Percentiles rank a stretch among this genome's conserved stretches.
Evolutionary conservation across 2,329 filamentous ascomycete species (phyloP).

Genomic region (Nigrograna mackinnonii): DNA sequence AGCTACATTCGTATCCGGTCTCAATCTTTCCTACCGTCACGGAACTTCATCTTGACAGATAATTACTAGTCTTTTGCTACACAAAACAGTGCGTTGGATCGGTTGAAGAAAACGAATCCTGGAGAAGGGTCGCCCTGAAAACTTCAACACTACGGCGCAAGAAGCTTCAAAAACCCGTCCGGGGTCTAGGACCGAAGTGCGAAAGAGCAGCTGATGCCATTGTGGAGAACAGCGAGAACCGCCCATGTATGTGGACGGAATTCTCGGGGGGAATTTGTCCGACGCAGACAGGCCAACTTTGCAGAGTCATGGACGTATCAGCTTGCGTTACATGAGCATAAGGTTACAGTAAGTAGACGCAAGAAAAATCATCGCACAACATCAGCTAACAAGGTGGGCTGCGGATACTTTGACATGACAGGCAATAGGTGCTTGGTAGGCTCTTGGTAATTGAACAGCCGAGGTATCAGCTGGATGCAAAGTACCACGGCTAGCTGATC

Average conservation of each 20-base stretch:
- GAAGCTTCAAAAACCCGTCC: neutral
- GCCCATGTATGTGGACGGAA: conserved; percentile 14
- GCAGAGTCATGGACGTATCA: neutral
- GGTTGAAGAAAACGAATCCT: neutral
- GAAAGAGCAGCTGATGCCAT: neutral
- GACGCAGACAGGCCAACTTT: conserved; percentile 14
- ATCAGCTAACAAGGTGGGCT: neutral
- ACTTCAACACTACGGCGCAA: neutral
- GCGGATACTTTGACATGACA: neutral
- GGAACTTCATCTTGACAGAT: conserved; percentile 58
- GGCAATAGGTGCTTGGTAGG: neutral
- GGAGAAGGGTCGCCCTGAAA: neutral
- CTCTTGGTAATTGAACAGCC: neutral
- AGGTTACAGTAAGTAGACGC: neutral
- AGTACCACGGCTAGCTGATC: too few species aligned
- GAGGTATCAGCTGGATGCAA: too few species aligned
- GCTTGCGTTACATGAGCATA: neutral
- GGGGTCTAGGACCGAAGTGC: conserved; percentile 10
- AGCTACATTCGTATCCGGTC: neutral
- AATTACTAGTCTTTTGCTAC: neutral
- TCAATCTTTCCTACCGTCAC: conserved; percentile 52
- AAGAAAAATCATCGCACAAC: neutral
- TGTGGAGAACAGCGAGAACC: neutral
- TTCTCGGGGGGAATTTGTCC: conserved; percentile 12
- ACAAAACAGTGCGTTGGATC: neutral